Evolutionary conservation across 495 filamentous ascomycete genomes (phyloP), one percentile per base, ranked within the genome.

Genomic region (Pyrenula massariospora): DNA sequence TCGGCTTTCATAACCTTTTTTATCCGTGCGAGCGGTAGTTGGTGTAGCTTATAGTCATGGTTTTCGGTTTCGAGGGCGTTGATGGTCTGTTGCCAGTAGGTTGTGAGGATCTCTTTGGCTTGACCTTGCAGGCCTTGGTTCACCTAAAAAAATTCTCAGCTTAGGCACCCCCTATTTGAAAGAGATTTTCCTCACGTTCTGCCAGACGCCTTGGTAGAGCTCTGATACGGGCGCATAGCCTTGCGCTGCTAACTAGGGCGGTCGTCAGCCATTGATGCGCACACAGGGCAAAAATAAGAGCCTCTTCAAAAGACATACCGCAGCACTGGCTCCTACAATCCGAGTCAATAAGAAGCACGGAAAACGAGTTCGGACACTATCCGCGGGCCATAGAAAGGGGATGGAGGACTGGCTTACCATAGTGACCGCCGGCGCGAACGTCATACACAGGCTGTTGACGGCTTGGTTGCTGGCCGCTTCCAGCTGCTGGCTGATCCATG

Each of bases 1-100:
- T 98, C 93, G 1, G 93, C 93, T 72, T 98, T 98, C 93, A 98
- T 98, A 62, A 98, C 93, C 68, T 98, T 98, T 79, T 97, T 98
- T 71, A 98, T 98, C 48, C 93, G 87, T 22, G 93, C 93, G 52
- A 98, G 78, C 1, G 93, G 93, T 25, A 98, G 75, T 69, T 96
- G 93, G 63, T 98, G 93, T 52, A 96, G 76, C 69, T 98, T 98
- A 75, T 96, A 98, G 68, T 98, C 94, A 69, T 98, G 93, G 36
- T 88, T 88, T 61, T 96, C 94, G 48, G 77, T 86, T 73, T 98
- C 93, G 54, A 98, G 82, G 65, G 95, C 88, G 57, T 84, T 89
- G 78, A 98, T 95, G 50, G 89, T 88, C 63, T 97, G 90, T 68
- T 97, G 94, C 93, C 93, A 98, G 73, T 97, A 98, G 12, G 92